These are phyloP conservation scores for Chlorencoelia australis DNA, from an alignment of 2,329 filamentous ascomycete genomes.

Conservation along the genomic window DNA sequence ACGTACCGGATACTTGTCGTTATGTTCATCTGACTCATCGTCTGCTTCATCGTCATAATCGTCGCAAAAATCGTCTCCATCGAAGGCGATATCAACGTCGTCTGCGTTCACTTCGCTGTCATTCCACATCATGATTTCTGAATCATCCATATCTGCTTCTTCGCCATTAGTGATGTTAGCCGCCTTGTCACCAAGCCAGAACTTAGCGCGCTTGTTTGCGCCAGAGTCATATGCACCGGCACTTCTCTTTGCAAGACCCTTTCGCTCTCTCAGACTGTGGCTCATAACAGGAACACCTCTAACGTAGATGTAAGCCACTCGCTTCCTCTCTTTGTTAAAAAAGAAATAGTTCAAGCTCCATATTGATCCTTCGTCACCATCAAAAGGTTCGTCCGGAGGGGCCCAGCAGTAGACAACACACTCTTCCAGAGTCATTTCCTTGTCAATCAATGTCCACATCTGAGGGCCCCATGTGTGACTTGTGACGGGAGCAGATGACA, in stretches of 20 bases:
- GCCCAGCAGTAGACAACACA: conserved; percentile 86
- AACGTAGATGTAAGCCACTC: conserved; percentile 88
- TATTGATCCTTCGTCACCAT: conserved; percentile 84
- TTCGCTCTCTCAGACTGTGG: conserved; percentile 43
- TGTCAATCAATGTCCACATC: conserved; percentile 88
- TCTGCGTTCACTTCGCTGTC: conserved; percentile 35
- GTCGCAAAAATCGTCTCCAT: conserved; percentile 35
- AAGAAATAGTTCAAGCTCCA: conserved; percentile 98
- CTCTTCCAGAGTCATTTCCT: conserved; percentile 85
- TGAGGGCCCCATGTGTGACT: conserved; percentile 70
- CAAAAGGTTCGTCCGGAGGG: conserved; percentile 81
- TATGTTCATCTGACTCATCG: conserved; percentile 29
- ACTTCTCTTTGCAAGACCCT: conserved; percentile 23
- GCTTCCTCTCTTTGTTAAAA: conserved; percentile 86
- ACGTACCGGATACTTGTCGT: conserved; percentile 37
- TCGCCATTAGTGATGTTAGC: conserved; percentile 32
- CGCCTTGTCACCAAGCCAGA: conserved; percentile 70
- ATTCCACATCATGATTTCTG: conserved; percentile 30
- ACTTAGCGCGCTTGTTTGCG: conserved; percentile 71
- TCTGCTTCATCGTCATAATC: conserved; percentile 27
- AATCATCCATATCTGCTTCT: conserved; percentile 31
- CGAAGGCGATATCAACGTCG: conserved; percentile 38
- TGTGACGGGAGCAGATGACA: conserved; percentile 32
- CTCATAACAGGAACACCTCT: conserved; percentile 75
- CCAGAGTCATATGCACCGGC: conserved; percentile 34